Evolutionary conservation across 2,329 filamentous ascomycete genomes (phyloP).

Genomic region (Colletotrichum gloeosporioides): DNA sequence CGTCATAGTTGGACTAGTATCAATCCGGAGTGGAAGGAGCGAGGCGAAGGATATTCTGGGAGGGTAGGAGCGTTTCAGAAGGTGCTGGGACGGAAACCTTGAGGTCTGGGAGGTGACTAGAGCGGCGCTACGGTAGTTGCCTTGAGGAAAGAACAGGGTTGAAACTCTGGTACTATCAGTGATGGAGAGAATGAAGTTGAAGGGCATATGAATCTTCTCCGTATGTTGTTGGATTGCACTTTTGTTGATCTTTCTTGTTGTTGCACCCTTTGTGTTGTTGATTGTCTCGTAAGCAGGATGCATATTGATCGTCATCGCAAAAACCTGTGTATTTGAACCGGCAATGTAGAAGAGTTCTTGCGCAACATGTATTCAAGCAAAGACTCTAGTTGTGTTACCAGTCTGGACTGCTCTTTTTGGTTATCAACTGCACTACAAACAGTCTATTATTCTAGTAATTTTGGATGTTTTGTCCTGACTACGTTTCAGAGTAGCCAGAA

Average conservation of each 20-base stretch:
- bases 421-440: background rate
- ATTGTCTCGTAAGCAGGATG: background rate
- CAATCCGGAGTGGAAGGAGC: no score
- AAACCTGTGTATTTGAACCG: no score
- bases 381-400: background rate
- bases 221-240: background rate
- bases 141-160: no score
- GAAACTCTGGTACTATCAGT: background rate
- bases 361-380: background rate
- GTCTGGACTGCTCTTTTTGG: rapidly evolving
- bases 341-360: no score
- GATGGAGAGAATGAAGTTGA: background rate
- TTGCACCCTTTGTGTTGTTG: background rate
- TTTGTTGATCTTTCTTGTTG: background rate
- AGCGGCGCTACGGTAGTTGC: no score
- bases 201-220: no score
- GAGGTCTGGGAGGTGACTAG: no score
- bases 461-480: no score
- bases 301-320: background rate
- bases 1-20: background rate
- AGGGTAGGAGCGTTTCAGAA: no score
- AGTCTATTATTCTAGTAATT: background rate
- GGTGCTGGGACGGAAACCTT: no score
- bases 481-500: no score
- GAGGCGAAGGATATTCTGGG: no score